Base-by-base conservation (phyloP, 2,329 filamentous ascomycete genomes). In the Apiospora pterosperma region DNA sequence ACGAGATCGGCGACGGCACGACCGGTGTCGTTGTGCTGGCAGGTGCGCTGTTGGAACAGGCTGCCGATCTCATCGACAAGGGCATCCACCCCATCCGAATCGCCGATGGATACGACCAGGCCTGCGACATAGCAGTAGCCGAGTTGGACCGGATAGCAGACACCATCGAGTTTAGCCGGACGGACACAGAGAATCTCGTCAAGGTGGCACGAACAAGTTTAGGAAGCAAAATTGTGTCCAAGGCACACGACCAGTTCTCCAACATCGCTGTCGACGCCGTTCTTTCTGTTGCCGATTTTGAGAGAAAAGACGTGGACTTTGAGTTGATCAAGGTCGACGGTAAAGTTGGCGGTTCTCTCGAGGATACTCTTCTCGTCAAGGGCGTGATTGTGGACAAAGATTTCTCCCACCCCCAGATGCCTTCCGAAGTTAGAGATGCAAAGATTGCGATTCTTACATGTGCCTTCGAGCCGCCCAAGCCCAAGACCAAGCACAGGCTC, bases 301-400 rank as follows among this genome's bases (percentile, higher is more conserved):
- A 97, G 76, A 91, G 94, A 69, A 97, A 93, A 81, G 96, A 99
- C 75, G 96, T 99, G 67, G 94, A 99, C 77, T 99, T 99, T 76
- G 96, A 99, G 82, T 82, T 99, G 71, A 99, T 99, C 84, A 99
- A 99, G 86, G 95, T 99, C 62, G 96, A 99, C 75, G 95, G 96
- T 74, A 99, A 99, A 84, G 93, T 98, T 39, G 96, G 96, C 72
- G 96, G 96, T 66, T 82, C 95, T 34, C 86, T 99, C 21, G 95
- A 98, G 79, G 96, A 99, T 79, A 92, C 94, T 6, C 82, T 98
- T 36, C 88, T 99, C 52, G 95, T 99, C 72, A 96, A 98, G 82
- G 96, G 96, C 77, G 96, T 99, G 70, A 97, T 99, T 77, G 88
- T 99, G 78, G 96, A 99, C 87, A 99, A 99, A 84, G 96, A 99